phyloP scores from a whole-genome alignment of 2,329 filamentous ascomycete genomes.

The Fusarium transvaalense region DNA sequence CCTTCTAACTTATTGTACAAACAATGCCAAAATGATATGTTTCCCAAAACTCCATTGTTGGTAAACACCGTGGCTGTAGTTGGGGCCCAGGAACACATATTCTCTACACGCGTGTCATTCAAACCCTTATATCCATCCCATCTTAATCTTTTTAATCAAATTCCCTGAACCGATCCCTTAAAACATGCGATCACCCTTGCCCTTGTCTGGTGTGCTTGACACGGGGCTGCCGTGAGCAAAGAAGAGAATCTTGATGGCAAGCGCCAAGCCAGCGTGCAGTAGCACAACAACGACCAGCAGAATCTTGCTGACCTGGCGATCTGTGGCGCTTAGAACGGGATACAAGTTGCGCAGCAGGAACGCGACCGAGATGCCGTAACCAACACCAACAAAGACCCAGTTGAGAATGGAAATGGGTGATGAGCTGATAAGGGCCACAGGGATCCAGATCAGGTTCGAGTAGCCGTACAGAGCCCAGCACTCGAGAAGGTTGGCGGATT shows the following conservation, averaged over 20 bases:
- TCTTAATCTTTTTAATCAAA: conserved; percentile 6
- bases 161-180: conserved; percentile 8
- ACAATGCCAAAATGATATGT: conserved; percentile 29
- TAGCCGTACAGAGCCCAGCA: conserved; percentile 97
- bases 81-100: conserved; percentile 18
- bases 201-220: conserved; percentile 56
- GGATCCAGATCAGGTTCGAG: conserved; percentile 96
- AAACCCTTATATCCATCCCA: conserved; percentile 25
- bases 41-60: conserved; percentile 33
- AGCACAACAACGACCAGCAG: conserved; percentile 85
- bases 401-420: conserved; percentile 88
- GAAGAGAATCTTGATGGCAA: conserved; percentile 97
- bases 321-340: conserved; percentile 92
- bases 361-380: conserved; percentile 83
- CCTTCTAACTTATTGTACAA: conserved; percentile 44
- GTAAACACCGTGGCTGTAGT: conserved; percentile 8
- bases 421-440: conserved; percentile 92
- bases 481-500: conserved; percentile 92
- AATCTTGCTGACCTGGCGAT: conserved; percentile 90
- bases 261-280: conserved; percentile 88
- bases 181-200: conserved; percentile 39
- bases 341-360: conserved; percentile 90
- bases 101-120: conserved; percentile 37
- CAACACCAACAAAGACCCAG: conserved; percentile 91
- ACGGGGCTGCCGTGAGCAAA: conserved; percentile 81